Evolutionary conservation across 2,329 filamentous ascomycete genomes (phyloP).

Genomic region (Pleurostoma richardsiae): DNA sequence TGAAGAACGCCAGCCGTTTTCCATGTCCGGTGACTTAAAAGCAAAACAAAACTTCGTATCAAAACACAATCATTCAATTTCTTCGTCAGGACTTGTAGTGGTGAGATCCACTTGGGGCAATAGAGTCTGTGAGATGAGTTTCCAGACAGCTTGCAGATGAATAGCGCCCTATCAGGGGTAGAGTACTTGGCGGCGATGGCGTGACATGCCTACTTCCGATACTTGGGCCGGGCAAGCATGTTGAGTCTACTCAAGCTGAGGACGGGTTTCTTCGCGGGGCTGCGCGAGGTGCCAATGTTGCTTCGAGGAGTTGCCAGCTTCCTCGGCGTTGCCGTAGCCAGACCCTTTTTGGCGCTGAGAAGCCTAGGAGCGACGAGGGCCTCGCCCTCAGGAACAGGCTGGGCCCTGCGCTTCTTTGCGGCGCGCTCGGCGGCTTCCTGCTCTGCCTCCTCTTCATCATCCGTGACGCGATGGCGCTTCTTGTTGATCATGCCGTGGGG

Average conservation of each 20-base stretch:
- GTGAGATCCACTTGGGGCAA: too few species aligned
- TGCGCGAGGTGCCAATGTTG: conserved; percentile 28
- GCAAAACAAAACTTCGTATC: too few species aligned
- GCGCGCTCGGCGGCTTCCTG: conserved; percentile 41
- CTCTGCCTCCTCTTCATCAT: conserved; percentile 51
- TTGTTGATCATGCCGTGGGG: conserved; percentile 62
- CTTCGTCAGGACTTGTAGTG: too few species aligned
- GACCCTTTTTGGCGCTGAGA: conserved; percentile 14
- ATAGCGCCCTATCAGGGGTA: too few species aligned
- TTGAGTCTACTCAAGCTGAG: conserved; percentile 56
- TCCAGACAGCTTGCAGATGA: too few species aligned
- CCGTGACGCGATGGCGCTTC: conserved; percentile 56
- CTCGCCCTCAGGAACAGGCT: conserved; percentile 43
- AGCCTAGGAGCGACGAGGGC: conserved; percentile 46
- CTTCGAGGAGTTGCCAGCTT: conserved; percentile 11
- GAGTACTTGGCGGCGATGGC: too few species aligned
- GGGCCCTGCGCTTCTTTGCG: conserved; percentile 54
- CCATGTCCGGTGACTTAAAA: too few species aligned
- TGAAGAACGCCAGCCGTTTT: too few species aligned
- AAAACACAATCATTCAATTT: too few species aligned
- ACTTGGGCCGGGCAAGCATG: conserved; percentile 57
- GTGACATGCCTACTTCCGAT: conserved; percentile 27
- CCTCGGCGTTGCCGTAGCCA: conserved; percentile 17
- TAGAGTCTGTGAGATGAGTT: too few species aligned
- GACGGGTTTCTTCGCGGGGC: conserved; percentile 46